Evolutionary conservation across 225 moss, liverwort and hornwort species (phyloP), one percentile per base, ranked within the genome.

Genomic region (Bryum argenteum): DNA sequence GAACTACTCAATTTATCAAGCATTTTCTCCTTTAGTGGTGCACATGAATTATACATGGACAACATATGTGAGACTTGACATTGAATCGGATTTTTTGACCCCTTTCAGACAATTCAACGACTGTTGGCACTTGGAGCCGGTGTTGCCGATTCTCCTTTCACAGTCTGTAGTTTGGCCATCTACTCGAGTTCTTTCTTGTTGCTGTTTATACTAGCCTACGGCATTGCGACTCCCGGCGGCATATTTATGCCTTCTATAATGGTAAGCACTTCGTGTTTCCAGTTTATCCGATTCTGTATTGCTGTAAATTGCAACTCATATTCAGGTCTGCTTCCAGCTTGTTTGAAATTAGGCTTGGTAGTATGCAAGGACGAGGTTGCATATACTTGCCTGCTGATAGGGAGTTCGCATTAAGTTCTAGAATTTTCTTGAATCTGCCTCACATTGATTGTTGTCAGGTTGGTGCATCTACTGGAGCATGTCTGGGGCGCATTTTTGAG

Each of bases 211-310:
- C 61, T 90, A 40, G 84, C 92, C 48, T 87, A 90, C 43, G 90
- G 90, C 51, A 87, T 93, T 83, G 90, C 92, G 11, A 90, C 92
- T 65, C 90, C 90, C 20, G 92, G 92, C 39, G 92, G 92, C 58
- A 88, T 93, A 58, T 93, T 90, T 33, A 87, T 93, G 86, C 92
- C 92, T 58, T 85, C 86, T n/a, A 88, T 93, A 51, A 86, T 93
- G 92, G 92, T 62, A 62, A 38, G 85, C 74, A 41, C 8, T 53
- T 17, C 24, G n/a, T 8, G 18, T 20, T 16, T 50, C 22, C 23
- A 26, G 33, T 41, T 48, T 4, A 9, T 18, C 55, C 39, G 52
- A 18, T 52, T 7, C 23, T 13, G 4, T 23, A 58, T 52, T 23
- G 18, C 14, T 43, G 38, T 15, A 50, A 66, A 66, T 37, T 38